These are phyloP conservation scores for Ceratocystis papillata DNA, from an alignment of 2,329 filamentous ascomycete genomes.

Conservation along the genomic window DNA sequence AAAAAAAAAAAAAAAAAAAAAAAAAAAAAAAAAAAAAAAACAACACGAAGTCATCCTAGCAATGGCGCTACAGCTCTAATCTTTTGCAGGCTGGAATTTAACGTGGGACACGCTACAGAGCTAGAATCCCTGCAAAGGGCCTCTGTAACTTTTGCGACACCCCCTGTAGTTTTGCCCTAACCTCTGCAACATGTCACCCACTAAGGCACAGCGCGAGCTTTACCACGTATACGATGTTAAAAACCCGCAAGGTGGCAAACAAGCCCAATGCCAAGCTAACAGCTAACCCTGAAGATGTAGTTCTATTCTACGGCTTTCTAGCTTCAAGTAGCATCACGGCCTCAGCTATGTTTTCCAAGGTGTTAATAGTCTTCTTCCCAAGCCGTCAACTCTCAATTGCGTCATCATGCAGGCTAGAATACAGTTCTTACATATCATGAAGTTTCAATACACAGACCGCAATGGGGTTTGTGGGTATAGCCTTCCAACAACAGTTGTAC, in stretches of 20 bases:
- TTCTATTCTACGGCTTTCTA: neutral
- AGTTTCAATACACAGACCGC: slow-evolving; percentile 10
- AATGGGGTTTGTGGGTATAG: slow-evolving; percentile 2
- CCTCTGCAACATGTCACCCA: neutral
- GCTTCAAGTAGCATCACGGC: neutral
- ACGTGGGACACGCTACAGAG: neutral
- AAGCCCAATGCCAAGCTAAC: neutral
- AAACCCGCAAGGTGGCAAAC: neutral
- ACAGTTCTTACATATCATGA: neutral
- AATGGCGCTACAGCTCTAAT: neutral
- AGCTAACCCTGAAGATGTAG: too few relatives aligned
- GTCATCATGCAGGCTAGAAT: slow-evolving; percentile 6
- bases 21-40: too few relatives aligned
- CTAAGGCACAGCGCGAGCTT: neutral
- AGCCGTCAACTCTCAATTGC: neutral
- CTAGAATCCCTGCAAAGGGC: neutral
- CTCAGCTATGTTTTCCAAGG: neutral
- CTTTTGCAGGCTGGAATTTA: neutral
- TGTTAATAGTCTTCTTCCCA: too few relatives aligned
- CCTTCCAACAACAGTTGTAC: neutral
- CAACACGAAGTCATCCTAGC: neutral
- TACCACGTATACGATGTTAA: slow-evolving; percentile 1
- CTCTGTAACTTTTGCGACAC: slow-evolving; percentile 4
- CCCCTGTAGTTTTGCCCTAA: neutral
- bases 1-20: too few relatives aligned